Evolutionary conservation across 495 filamentous ascomycete genomes (phyloP).

Genomic region (Pyronema omphalodes): DNA sequence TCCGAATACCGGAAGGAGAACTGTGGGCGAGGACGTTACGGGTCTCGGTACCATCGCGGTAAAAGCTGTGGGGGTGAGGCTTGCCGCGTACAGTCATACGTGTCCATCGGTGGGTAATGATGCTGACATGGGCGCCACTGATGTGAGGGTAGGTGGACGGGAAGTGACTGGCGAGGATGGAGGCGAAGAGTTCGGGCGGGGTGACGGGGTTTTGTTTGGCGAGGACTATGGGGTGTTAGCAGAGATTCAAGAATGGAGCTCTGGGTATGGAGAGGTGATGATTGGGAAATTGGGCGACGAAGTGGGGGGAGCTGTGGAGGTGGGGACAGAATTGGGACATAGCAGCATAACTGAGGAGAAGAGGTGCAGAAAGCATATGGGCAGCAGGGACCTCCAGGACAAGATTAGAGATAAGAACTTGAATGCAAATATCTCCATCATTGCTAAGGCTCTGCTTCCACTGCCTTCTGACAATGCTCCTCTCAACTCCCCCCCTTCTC

Average conservation of each 20-base stretch:
- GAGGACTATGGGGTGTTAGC: slow-evolving; percentile 22
- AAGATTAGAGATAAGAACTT: no score
- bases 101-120: slow-evolving; percentile 79
- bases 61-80: slow-evolving; percentile 92
- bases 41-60: slow-evolving; percentile 74
- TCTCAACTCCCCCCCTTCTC: no score
- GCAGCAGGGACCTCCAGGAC: no score
- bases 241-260: neutral
- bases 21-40: slow-evolving; percentile 48
- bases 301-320: no score
- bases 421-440: no score
- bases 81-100: slow-evolving; percentile 72
- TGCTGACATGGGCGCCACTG: slow-evolving; percentile 55
- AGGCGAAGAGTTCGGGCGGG: slow-evolving; percentile 82
- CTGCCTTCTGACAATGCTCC: no score
- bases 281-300: neutral
- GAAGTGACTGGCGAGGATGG: slow-evolving; percentile 72
- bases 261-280: neutral
- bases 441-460: no score
- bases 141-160: slow-evolving; percentile 75
- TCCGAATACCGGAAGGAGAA: slow-evolving; percentile 40
- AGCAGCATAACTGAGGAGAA: no score
- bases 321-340: no score
- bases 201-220: slow-evolving; percentile 88
- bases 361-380: no score